Evolutionary conservation across 1,139 yeast genomes (phyloP), one percentile per base, ranked within the genome.

Genomic region (Candida sanyaensis): DNA sequence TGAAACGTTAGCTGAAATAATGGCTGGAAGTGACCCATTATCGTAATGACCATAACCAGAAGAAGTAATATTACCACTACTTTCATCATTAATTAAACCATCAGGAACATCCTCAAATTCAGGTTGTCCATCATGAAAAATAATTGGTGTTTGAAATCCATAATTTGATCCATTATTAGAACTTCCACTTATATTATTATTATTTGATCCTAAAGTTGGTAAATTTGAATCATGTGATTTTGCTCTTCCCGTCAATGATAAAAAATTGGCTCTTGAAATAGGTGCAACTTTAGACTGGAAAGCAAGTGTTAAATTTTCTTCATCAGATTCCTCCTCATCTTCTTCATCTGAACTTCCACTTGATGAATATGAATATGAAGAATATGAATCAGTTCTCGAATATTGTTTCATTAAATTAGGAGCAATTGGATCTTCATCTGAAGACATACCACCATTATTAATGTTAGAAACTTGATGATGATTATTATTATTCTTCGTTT

Each of bases 291-390:
- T 73, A 2, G 78, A 72, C 2, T 79, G 69, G 53, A 81, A 77
- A 10, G 80, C 82, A 32, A 82, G 66, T 0, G 84, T 81, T 51
- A 82, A 63, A 55, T 81, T 79, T 43, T 69, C 78, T 42, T 69
- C 79, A 46, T 68, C 69, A 6, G 68, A 75, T 26, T 66, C 70
- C 24, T 64, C 71, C 37, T 63, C 61, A 9, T 54, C 63, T 12
- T 55, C 64, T 11, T 57, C 65, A 21, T 54, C 58, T 17, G 52
- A 50, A 8, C 45, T 50, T 13, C 50, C 45, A 36, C 48, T 44
- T 6, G 56, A 47, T 3, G 58, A 54, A 39, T 45, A 51, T 8
- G 55, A 44, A 6, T 45, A 51, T 8, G 55, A 44, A 6, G 55
- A 52, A 17, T 42, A 46, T 10, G 49, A 33, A 13, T 44, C 47